Percentiles rank a stretch among this genome's conserved stretches.
phyloP scores from a whole-genome alignment of 495 filamentous ascomycete genomes.

The Hypoxylon crocopeplum region DNA sequence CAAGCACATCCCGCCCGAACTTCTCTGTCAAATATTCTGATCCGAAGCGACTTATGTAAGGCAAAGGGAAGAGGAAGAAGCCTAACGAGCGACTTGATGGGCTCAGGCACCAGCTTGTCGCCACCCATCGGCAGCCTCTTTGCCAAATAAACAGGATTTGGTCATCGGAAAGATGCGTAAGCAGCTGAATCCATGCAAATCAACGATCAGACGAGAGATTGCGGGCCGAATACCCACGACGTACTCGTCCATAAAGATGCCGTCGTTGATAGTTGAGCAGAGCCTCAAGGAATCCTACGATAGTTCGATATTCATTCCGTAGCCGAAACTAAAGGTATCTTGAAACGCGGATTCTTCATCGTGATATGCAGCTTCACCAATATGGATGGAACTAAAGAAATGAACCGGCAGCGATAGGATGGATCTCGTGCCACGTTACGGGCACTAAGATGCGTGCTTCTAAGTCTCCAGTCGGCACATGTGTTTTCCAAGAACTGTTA shows the following conservation, averaged over 20 bases:
- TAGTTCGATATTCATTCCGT: not conserved
- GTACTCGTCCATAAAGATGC: not conserved
- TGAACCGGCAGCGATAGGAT: conserved; percentile 14
- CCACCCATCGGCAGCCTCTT: conserved; percentile 8
- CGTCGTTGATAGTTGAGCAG: conserved; percentile 8
- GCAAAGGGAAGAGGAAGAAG: not conserved
- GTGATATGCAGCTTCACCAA: conserved; percentile 11
- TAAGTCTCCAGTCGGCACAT: conserved; percentile 22
- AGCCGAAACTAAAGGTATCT: conserved; percentile 6
- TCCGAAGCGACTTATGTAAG: not conserved
- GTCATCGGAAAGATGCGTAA: conserved; percentile 18
- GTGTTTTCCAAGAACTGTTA: not conserved
- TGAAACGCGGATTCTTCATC: conserved; percentile 1
- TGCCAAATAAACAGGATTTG: conserved; percentile 10
- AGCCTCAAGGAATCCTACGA: conserved; percentile 18
- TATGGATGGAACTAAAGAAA: conserved; percentile 22
- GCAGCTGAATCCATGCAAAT: conserved; percentile 3
- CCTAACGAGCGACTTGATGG: conserved; percentile 9
- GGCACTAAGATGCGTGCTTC: conserved; percentile 13
- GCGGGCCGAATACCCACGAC: conserved; percentile 8
- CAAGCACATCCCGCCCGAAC: not conserved
- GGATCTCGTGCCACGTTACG: conserved; percentile 33
- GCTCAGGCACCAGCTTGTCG: conserved; percentile 6
- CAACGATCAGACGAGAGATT: conserved; percentile 1
- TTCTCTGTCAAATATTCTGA: not conserved